These are phyloP conservation scores for Cucurbita moschata DNA, from an alignment of 306 rosid species.

Conservation along the genomic window DNA sequence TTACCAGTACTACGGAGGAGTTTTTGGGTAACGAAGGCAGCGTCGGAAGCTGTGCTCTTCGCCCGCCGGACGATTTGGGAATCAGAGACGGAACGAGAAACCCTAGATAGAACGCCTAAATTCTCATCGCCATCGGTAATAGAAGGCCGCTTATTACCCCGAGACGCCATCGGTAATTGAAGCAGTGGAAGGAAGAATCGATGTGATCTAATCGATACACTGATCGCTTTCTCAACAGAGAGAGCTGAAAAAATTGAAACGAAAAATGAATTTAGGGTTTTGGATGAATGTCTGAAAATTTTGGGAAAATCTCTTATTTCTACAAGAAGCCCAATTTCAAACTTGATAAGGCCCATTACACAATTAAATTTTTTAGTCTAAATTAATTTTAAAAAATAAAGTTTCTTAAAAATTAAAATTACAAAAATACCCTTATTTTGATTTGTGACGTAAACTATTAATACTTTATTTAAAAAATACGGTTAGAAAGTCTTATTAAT, in stretches of 20 bases:
- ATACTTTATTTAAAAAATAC: too few species aligned
- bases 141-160: constrained; percentile 1
- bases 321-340: neutral
- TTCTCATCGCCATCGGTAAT: constrained; percentile 1
- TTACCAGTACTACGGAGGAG: constrained; percentile 78
- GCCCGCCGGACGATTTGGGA: constrained; percentile 6
- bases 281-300: neutral
- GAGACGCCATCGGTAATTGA: constrained; percentile 12
- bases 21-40: constrained; percentile 43
- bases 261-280: neutral
- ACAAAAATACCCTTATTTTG: too few species aligned
- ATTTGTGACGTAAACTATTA: too few species aligned
- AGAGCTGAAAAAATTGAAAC: neutral
- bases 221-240: neutral
- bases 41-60: constrained; percentile 29
- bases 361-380: too few species aligned
- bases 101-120: constrained; percentile 2
- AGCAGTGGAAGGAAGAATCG: neutral
- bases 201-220: neutral
- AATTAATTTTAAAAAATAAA: too few species aligned
- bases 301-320: neutral
- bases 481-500: too few species aligned
- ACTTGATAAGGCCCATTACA: neutral
- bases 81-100: constrained; percentile 4
- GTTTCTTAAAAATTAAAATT: too few species aligned